Conservation (phyloP, 495 filamentous ascomycete species). For the Aspergillus bertholletiae region DNA sequence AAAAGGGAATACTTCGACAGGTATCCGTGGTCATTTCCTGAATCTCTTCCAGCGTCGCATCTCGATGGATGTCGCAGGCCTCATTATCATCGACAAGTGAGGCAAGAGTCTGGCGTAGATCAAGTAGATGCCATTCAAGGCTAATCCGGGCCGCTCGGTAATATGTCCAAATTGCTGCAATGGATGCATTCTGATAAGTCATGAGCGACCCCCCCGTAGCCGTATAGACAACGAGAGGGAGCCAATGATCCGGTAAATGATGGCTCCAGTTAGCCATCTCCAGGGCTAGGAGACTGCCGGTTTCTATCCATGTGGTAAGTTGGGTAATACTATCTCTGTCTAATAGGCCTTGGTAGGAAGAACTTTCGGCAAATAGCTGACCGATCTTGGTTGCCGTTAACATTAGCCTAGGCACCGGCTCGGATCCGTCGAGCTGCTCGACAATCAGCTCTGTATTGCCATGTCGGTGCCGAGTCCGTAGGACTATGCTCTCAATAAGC, state of each 20-base stretch:
- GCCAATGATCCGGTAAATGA: slow-evolving; percentile 33
- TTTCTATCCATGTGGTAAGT: slow-evolving; percentile 22
- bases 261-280: slow-evolving; percentile 37
- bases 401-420: slow-evolving; percentile 39
- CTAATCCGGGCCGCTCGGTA: slow-evolving; percentile 39
- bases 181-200: slow-evolving; percentile 30
- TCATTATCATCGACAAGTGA: slow-evolving; percentile 6
- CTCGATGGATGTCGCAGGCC: slow-evolving; percentile 3
- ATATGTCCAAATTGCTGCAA: slow-evolving; percentile 36
- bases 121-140: slow-evolving; percentile 30
- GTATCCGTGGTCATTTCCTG: slow-evolving; percentile 38
- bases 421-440: slow-evolving; percentile 23
- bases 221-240: slow-evolving; percentile 35
- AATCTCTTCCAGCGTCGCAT: slow-evolving; percentile 16
- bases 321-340: slow-evolving; percentile 17
- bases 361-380: slow-evolving; percentile 25
- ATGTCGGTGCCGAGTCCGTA: slow-evolving; percentile 33
- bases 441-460: slow-evolving; percentile 28
- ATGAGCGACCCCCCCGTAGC: slow-evolving; percentile 31
- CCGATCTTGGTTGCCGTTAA: slow-evolving; percentile 30
- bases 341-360: slow-evolving; percentile 11
- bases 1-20: slow-evolving; percentile 41
- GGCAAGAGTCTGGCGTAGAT: slow-evolving; percentile 21
- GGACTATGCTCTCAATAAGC: slow-evolving; percentile 37
- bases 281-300: slow-evolving; percentile 22